phyloP scores from a whole-genome alignment of 352 stramenopile species.

The Stephanocyclus meneghinianus region DNA sequence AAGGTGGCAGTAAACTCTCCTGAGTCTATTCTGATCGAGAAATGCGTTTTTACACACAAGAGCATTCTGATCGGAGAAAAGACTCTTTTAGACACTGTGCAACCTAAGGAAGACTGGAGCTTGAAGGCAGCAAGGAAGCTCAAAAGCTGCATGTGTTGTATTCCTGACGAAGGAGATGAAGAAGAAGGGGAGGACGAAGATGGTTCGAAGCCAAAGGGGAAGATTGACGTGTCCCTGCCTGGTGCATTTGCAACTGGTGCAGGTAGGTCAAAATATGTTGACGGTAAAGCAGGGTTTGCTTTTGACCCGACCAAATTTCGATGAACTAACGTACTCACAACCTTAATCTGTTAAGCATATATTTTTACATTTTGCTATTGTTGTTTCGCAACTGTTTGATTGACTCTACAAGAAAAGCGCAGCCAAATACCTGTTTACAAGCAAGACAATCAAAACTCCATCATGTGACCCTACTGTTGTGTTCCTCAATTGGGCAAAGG shows the following conservation, averaged over 20 bases:
- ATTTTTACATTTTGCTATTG: too few species aligned
- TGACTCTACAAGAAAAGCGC: too few species aligned
- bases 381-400: too few species aligned
- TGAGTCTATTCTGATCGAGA: conserved; percentile 59
- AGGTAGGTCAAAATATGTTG: conserved; percentile 48
- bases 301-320: conserved; percentile 68
- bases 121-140: conserved; percentile 71
- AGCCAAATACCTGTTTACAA: too few species aligned
- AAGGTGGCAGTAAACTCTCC: conserved; percentile 7
- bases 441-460: too few species aligned
- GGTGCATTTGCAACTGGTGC: conserved; percentile 26
- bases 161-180: conserved; percentile 68
- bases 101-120: conserved; percentile 76
- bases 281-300: conserved; percentile 59
- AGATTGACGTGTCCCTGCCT: conserved; percentile 29
- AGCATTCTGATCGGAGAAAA: conserved; percentile 79
- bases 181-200: conserved; percentile 63
- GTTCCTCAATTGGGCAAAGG: conserved; percentile 34
- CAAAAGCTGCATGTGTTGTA: conserved; percentile 72
- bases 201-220: conserved; percentile 14
- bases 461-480: background rate
- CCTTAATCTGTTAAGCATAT: background rate
- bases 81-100: conserved; percentile 73
- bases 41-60: conserved; percentile 77
- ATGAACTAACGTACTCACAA: background rate